Evolutionary conservation across 208 protist genomes (phyloP), one percentile per base, ranked within the genome.

Genomic region (Wallacemonas sp.): DNA sequence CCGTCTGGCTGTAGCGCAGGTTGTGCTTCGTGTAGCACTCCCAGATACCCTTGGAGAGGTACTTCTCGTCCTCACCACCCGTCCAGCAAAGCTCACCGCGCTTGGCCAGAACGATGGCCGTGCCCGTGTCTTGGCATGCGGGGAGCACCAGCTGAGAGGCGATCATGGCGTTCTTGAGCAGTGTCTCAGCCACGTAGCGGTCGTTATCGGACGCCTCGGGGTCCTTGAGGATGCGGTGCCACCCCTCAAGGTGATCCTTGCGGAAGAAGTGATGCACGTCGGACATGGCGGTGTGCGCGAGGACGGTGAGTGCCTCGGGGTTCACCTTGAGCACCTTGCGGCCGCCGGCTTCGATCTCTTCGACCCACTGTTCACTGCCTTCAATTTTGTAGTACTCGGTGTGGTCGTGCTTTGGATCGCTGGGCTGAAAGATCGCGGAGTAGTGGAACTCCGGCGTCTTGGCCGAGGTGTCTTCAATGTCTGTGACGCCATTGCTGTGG

Each of bases 111-210:
- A 98, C 88, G 79, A 99, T 99, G n/a, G 96, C 96, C 46, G 97
- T 99, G 66, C 97, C 97, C 17, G 98, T 99, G 56, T 99, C 97
- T 84, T 98, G 98, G 80, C 96, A 98, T 5, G 85, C 74, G 21
- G 97, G 97, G 51, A 98, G 82, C 24, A 97, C 80, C 58, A 78
- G 79, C 31, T 85, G 91, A 5, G 95, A 64, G 22, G 97, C 97
- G 61, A 99, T 94, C 68, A 93, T 95, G 42, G 97, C 97, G 78
- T 99, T 99, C 76, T 98, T 97, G 31, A 99, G 86, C 46, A 99
- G 80, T 75, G 98, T 94, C 26, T 90, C 77, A 1, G 97, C 97
- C 24, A 99, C 97, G 80, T 98, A 99, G 53, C 85, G 76, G 70
- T 99, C 98, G 84, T 99, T 99, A 60, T 93, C 70, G 3, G 88